Base-by-base conservation (phyloP, 441 rosid species). In the Erodium moschatum region DNA sequence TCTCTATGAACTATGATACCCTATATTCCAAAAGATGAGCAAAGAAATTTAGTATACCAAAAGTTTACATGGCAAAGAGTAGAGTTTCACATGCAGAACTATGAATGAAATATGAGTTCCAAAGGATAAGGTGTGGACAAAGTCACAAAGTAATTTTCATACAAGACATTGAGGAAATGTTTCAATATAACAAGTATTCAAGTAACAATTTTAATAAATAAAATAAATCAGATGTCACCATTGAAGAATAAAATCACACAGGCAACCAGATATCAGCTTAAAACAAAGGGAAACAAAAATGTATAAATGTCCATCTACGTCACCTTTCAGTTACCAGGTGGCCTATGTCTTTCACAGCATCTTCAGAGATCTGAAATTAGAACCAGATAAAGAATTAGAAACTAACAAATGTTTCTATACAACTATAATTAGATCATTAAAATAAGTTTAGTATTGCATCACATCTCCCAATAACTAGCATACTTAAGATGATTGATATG, bases 281-380 rank as follows among this genome's bases (percentile, higher is more conserved):
- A 65, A 69, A 35, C 13, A 13, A 38, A 8, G 16, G 61, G 21
- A 54, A 64, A 75, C 50, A 29, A 75, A 62, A 48, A 24, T 56
- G 44, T 38, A 65, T 54, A 67, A 33, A 75, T 38, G 71, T 69
- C 68, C 64, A 54, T 64, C 73, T 52, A 69, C 33, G 11, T 75
- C 76, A 88, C 99, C 99, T 91, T 82, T 88, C 92, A 75, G 50
- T 74, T 75, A 88, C 75, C 80, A 90, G 79, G 58, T 89, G 76
- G 73, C 79, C 89, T 75, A 91, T 86, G 75, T 83, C 90, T 73
- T 72, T 79, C 69, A 89, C 83, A 80, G 97, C 99, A 79, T 85
- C 97, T 69, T 91, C 86, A 70, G 97, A 89, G 65, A 94, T 85
- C 99, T 94, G 80, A 75, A 70, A 81, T 65, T 62, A 38, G 74